A percentile compares a stretch with the other conserved stretches of the same genome.
phyloP scores from a whole-genome alignment of 2,329 filamentous ascomycete genomes.

The Thielaviopsis euricoi region DNA sequence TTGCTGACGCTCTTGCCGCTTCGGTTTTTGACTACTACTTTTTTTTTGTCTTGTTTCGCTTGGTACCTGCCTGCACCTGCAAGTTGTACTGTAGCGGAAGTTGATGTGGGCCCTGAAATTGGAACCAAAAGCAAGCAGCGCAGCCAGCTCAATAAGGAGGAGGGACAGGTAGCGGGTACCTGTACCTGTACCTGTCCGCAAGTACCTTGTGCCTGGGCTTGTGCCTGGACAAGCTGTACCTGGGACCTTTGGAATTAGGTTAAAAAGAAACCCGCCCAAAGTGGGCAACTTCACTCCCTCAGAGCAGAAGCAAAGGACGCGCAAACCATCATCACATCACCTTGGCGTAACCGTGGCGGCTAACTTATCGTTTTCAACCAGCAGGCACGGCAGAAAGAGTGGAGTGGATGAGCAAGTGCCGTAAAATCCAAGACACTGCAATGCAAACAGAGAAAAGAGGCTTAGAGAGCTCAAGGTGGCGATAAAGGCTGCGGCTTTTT shows the following conservation, averaged over 20 bases:
- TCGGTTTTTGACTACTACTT: background rate
- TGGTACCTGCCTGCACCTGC: background rate
- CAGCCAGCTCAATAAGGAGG: background rate
- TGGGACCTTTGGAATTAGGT: background rate
- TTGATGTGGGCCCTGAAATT: background rate
- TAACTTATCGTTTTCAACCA: background rate
- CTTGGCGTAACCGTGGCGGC: background rate
- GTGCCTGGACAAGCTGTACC: background rate
- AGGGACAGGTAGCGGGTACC: background rate
- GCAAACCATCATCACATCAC: conserved; percentile 5
- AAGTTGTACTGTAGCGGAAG: background rate
- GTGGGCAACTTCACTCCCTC: background rate
- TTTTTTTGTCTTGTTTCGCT: no score
- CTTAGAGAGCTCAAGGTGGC: background rate
- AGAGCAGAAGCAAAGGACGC: conserved; percentile 1
- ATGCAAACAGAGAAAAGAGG: background rate
- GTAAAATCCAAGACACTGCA: background rate
- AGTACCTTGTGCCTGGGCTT: background rate
- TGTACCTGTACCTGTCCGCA: background rate
- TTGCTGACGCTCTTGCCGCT: background rate
- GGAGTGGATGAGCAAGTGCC: background rate
- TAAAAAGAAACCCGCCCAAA: background rate
- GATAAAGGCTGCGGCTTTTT: background rate
- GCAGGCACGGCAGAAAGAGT: background rate
- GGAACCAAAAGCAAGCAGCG: background rate